These are phyloP conservation scores for Zygosaccharomyces pseudobailii DNA, from an alignment of 1,139 yeast genomes.

Conservation along the genomic window DNA sequence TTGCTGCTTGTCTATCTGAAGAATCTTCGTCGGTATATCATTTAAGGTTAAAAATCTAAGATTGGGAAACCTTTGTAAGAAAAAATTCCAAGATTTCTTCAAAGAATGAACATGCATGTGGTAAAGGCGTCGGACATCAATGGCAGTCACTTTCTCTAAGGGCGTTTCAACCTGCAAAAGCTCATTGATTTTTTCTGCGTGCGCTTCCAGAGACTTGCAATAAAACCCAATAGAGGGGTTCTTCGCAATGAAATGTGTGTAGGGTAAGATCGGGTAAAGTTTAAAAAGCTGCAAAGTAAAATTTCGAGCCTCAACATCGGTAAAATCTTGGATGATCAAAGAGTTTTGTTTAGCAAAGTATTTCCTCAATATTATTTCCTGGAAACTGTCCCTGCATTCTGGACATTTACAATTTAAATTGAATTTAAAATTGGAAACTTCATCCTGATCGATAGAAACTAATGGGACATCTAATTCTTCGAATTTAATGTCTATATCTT, in stretches of 20 bases:
- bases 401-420: constrained; percentile 26
- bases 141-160: constrained; percentile 10
- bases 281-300: constrained; percentile 26
- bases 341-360: constrained; percentile 24
- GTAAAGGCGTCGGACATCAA: constrained; percentile 24
- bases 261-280: constrained; percentile 29
- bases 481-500: constrained; percentile 25
- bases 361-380: constrained; percentile 21
- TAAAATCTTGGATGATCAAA: constrained; percentile 16
- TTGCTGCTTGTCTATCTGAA: constrained; percentile 26
- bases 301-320: constrained; percentile 23
- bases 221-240: constrained; percentile 28
- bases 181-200: constrained; percentile 19
- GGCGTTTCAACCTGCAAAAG: constrained; percentile 13
- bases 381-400: constrained; percentile 21
- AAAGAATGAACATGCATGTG: constrained; percentile 29
- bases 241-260: constrained; percentile 22
- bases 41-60: constrained; percentile 25
- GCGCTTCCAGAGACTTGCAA: constrained; percentile 21
- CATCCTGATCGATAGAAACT: constrained; percentile 20
- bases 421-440: constrained; percentile 19
- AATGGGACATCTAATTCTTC: constrained; percentile 21
- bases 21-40: constrained; percentile 29
- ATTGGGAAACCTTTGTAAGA: constrained; percentile 22
- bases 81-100: constrained; percentile 26